A percentile compares a stretch with the other conserved stretches of the same genome.
Conservation (phyloP, 2,329 filamentous ascomycete genomes). For the Trichoderma sp. region DNA sequence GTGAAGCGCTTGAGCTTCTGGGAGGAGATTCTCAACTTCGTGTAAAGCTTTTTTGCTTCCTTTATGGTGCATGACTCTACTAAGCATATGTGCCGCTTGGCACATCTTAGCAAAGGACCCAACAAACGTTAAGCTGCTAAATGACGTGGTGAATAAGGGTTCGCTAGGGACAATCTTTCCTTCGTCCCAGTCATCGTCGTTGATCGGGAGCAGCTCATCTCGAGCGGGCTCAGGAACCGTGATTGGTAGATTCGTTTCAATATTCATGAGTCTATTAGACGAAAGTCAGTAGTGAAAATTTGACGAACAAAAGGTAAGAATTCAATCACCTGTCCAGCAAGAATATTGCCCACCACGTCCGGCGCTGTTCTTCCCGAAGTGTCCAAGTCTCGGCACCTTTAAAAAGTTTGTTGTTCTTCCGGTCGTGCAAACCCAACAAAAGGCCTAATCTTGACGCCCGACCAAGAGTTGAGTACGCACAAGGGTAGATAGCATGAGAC, state of each 20-base stretch:
- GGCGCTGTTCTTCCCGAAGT: constrained; percentile 19
- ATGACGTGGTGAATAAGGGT: constrained; percentile 13
- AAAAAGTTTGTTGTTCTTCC: constrained; percentile 20
- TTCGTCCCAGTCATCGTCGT: constrained; percentile 21
- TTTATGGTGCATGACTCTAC: constrained; percentile 13
- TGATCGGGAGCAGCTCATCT: constrained; percentile 17
- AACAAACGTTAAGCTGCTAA: constrained; percentile 15
- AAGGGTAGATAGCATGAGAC: constrained; percentile 17
- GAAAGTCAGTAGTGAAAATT: not conserved
- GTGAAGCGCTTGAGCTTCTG: constrained; percentile 13
- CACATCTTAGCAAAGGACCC: constrained; percentile 22
- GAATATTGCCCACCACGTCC: constrained; percentile 20
- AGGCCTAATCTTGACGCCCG: constrained; percentile 10
- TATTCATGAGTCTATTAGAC: constrained; percentile 7
- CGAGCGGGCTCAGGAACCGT: constrained; percentile 8
- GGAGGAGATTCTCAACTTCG: constrained; percentile 6
- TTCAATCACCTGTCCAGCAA: constrained; percentile 2
- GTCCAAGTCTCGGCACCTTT: constrained; percentile 20
- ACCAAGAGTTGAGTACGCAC: constrained; percentile 13
- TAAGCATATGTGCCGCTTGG: constrained; percentile 16
- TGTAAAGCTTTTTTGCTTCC: constrained; percentile 5
- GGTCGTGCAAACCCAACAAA: constrained; percentile 1
- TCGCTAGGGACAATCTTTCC: constrained; percentile 21
- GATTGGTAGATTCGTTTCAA: constrained; percentile 17
- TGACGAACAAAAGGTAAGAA: not conserved